These are phyloP conservation scores for Panicum miliaceum DNA, from an alignment of 176 grass and related monocot species.

Conservation along the genomic window DNA sequence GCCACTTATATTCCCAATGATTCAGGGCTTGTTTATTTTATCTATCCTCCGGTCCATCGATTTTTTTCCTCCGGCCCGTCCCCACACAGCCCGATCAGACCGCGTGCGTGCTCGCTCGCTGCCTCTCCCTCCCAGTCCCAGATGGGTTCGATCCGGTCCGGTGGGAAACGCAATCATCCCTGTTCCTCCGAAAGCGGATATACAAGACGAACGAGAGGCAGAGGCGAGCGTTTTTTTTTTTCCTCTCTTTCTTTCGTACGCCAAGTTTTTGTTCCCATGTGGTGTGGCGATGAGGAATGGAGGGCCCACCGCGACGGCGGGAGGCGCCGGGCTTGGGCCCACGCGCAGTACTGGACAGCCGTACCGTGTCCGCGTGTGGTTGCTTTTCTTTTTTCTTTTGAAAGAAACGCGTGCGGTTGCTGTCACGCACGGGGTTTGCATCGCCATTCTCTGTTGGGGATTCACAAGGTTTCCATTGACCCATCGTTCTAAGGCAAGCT, in stretches of 20 bases:
- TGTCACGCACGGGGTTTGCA: not conserved
- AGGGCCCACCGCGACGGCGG: too few species aligned
- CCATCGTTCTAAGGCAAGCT: not conserved
- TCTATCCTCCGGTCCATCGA: not conserved
- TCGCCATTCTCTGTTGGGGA: not conserved
- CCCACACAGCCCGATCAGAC: not conserved
- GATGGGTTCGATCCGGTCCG: too few species aligned
- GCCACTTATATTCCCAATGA: slow-evolving; percentile 24
- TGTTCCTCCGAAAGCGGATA: not conserved
- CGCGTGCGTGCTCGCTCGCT: too few species aligned
- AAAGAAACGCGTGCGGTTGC: not conserved
- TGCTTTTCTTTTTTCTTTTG: too few species aligned
- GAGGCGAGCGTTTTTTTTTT: not conserved
- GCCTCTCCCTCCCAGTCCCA: too few species aligned
- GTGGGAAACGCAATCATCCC: slow-evolving; percentile 6
- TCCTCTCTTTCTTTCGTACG: not conserved
- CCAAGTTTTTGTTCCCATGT: slow-evolving; percentile 8
- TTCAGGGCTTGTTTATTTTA: not conserved
- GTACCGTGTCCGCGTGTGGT: not conserved
- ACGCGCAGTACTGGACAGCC: not conserved
- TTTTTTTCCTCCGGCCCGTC: not conserved
- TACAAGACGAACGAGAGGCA: not conserved
- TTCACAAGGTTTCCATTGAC: not conserved
- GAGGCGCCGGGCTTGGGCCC: too few species aligned
- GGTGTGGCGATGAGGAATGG: not conserved